These are phyloP conservation scores for Pichia thaimueangensis DNA, from an alignment of 805 yeast genomes.

Conservation along the genomic window DNA sequence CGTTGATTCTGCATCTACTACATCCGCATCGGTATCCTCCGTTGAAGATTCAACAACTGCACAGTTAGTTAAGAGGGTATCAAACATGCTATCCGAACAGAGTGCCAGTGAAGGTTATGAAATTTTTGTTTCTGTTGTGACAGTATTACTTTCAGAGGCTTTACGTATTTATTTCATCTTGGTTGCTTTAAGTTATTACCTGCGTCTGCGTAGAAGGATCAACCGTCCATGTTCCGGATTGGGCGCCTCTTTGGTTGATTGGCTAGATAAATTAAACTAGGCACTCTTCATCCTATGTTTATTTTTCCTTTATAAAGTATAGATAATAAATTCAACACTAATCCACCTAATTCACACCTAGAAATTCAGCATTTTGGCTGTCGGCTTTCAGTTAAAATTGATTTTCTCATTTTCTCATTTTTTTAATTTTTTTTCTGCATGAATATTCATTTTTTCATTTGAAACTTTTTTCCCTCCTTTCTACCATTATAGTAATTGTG, in stretches of 20 bases:
- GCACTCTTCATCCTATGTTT: too few species aligned
- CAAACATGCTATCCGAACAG: constrained; percentile 35
- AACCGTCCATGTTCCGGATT: constrained; percentile 7
- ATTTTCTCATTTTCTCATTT: too few species aligned
- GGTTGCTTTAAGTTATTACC: constrained; percentile 35
- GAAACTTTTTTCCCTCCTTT: too few species aligned
- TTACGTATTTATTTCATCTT: constrained; percentile 55
- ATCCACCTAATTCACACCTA: too few species aligned
- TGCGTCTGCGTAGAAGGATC: constrained; percentile 9
- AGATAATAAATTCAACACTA: too few species aligned
- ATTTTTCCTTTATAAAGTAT: too few species aligned
- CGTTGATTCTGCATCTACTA: background rate
- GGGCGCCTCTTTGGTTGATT: constrained; percentile 2
- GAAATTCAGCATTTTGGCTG: too few species aligned
- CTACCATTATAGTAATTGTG: too few species aligned
- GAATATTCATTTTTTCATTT: too few species aligned
- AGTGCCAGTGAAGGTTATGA: constrained; percentile 60
- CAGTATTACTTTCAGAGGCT: constrained; percentile 41
- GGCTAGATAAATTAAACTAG: constrained; percentile 5
- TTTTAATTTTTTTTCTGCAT: too few species aligned
- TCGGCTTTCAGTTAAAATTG: too few species aligned
- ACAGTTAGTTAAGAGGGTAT: constrained; percentile 16
- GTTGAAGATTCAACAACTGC: background rate
- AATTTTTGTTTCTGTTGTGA: constrained; percentile 47
- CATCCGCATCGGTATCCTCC: background rate